phyloP scores from a whole-genome alignment of 2,329 filamentous ascomycete genomes.

The Metarhizium rileyi region DNA sequence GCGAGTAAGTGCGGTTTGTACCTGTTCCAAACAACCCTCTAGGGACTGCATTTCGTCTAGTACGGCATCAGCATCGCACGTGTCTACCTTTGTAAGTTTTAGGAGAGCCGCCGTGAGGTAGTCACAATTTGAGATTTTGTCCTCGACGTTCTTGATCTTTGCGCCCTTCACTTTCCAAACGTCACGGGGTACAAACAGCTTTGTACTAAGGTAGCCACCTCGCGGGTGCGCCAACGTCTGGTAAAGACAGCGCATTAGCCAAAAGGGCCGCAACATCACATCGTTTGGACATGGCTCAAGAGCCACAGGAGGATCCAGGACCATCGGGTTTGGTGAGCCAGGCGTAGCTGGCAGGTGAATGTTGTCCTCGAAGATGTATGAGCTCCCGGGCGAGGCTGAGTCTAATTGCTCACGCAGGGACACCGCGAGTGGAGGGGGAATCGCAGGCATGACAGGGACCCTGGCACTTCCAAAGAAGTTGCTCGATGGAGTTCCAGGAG shows the following conservation, averaged over 20 bases:
- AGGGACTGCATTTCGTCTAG: conserved; percentile 89
- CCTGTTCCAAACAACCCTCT: conserved; percentile 77
- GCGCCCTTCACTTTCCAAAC: conserved; percentile 92
- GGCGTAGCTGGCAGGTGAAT: conserved; percentile 60
- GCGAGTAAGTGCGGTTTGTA: conserved; percentile 65
- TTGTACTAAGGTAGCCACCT: conserved; percentile 84
- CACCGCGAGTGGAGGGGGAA: conserved; percentile 58
- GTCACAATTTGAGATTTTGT: conserved; percentile 90
- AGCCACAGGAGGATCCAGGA: conserved; percentile 58
- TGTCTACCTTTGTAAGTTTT: conserved; percentile 76
- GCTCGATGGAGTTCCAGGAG: conserved; percentile 65
- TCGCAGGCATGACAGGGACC: conserved; percentile 41
- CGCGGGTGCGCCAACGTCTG: conserved; percentile 86
- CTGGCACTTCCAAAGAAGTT: conserved; percentile 51
- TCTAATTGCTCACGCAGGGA: conserved; percentile 50
- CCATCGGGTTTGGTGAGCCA: conserved; percentile 54
- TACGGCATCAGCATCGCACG: conserved; percentile 81
- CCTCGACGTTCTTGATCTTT: conserved; percentile 82
- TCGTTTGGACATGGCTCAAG: conserved; percentile 90
- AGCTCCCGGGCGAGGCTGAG: conserved; percentile 52
- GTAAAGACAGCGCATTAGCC: conserved; percentile 91
- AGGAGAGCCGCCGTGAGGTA: conserved; percentile 79
- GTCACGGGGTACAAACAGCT: conserved; percentile 84
- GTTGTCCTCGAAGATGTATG: conserved; percentile 76
- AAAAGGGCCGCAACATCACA: conserved; percentile 85